Evolutionary conservation across 768 basidiomycete genomes (phyloP).

Genomic region (Glaciozyma antarctica): DNA sequence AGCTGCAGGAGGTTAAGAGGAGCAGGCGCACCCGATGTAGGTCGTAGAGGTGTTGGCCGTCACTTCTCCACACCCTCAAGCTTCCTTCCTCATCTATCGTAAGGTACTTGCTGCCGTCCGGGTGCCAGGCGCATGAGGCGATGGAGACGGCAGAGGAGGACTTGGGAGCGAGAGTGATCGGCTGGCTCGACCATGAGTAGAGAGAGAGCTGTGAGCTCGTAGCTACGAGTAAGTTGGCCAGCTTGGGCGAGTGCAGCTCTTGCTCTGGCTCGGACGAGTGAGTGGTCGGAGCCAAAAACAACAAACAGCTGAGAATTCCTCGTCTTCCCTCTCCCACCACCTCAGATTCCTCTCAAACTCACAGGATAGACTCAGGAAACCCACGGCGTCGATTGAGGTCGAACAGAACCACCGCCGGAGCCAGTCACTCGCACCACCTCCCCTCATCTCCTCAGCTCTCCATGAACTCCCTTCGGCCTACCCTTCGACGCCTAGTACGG

Average conservation of each 20-base stretch:
- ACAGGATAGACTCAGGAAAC: too few species aligned
- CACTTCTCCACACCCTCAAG: background rate
- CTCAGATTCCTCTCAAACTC: too few species aligned
- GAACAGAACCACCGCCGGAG: too few species aligned
- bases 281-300: too few species aligned
- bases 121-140: background rate
- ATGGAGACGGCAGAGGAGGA: background rate
- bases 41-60: background rate
- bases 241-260: background rate
- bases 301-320: too few species aligned
- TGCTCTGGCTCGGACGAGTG: too few species aligned
- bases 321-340: too few species aligned
- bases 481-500: background rate
- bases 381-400: too few species aligned
- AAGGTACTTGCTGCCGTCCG: background rate
- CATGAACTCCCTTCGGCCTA: too few species aligned
- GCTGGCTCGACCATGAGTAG: background rate
- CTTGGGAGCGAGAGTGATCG: background rate
- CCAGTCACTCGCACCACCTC: too few species aligned
- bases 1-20: background rate
- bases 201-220: background rate
- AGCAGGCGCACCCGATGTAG: background rate
- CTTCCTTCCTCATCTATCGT: background rate
- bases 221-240: background rate
- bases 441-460: too few species aligned